Evolutionary conservation across 495 filamentous ascomycete genomes (phyloP), one percentile per base, ranked within the genome.

Genomic region (Penicillium maclennaniae): DNA sequence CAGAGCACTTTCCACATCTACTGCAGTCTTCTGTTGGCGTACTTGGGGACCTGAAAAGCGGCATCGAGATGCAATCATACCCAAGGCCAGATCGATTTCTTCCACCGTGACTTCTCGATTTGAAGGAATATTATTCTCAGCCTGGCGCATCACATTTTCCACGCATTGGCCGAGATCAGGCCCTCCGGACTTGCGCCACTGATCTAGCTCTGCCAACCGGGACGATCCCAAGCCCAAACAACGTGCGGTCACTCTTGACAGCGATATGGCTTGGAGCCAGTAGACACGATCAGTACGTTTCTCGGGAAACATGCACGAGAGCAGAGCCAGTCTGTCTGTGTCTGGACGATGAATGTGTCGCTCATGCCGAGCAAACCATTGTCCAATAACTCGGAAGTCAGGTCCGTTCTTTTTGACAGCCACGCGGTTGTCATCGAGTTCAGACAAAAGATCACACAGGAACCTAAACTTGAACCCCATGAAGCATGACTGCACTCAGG

Each of bases 201-300:
- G 73, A 37, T 78, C 75, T 15, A 96, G 69, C 28, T 87, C 77
- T 42, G 70, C 63, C n/a, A 81, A 68, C 10, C 87, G 74, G 0
- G 75, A 81, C 6, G 64, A 65, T 8, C 86, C 83, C 12, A 93
- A 71, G 6, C 76, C 58, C 23, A 92, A 68, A 25, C 80, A 83
- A 53, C 85, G 79, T 10, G 80, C 82, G 10, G 95, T 77, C 16
- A 86, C 74, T 25, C 74, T 75, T 34, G 83, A 80, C 1, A 95
- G 72, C 3, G 73, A 76, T 12, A 67, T 67, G 15, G 79, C 76
- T 54, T 87, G 79, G 1, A 93, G 69, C 51, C 70, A 72, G 63
- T 91, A 95, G 8, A 89, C 85, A 20, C 89, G 78, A 63, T 95
- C 91, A 0, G 78, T 79, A 49, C 89, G 76, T 59, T 80, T 84